Conservation (phyloP, 495 filamentous ascomycete species). For the Aspergillus cristatus region DNA sequence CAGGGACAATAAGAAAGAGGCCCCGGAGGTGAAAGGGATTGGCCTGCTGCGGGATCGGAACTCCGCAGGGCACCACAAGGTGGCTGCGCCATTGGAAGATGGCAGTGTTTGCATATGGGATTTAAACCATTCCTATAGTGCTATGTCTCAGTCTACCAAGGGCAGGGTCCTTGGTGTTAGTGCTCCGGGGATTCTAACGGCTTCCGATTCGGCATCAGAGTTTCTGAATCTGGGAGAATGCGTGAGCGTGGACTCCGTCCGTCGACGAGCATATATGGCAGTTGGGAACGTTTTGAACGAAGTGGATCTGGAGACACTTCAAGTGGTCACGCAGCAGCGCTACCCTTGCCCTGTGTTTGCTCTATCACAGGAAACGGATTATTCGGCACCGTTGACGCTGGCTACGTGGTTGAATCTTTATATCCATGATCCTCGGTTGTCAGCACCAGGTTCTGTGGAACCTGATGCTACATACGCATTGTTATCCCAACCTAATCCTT, state of each 20-base stretch:
- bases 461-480: constrained; percentile 52
- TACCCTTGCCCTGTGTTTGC: constrained; percentile 81
- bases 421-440: constrained; percentile 66
- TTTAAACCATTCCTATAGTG: constrained; percentile 49
- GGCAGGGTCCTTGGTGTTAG: constrained; percentile 60
- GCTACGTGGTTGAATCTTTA: constrained; percentile 78
- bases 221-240: constrained; percentile 74
- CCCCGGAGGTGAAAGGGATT: constrained; percentile 50
- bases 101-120: constrained; percentile 84
- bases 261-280: constrained; percentile 68
- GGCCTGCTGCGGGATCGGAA: constrained; percentile 50
- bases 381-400: constrained; percentile 66
- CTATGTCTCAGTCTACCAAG: constrained; percentile 30
- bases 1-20: constrained; percentile 27
- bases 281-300: constrained; percentile 69
- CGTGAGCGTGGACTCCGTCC: constrained; percentile 65
- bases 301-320: constrained; percentile 72
- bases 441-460: constrained; percentile 27
- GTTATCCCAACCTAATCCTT: constrained; percentile 70
- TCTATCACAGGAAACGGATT: constrained; percentile 64
- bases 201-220: constrained; percentile 35
- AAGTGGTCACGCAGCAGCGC: constrained; percentile 57
- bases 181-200: constrained; percentile 52
- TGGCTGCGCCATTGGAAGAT: constrained; percentile 74
- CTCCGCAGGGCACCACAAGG: constrained; percentile 40